phyloP scores from a whole-genome alignment of 1,139 yeast species.

The Magnusiomyces paraingens region DNA sequence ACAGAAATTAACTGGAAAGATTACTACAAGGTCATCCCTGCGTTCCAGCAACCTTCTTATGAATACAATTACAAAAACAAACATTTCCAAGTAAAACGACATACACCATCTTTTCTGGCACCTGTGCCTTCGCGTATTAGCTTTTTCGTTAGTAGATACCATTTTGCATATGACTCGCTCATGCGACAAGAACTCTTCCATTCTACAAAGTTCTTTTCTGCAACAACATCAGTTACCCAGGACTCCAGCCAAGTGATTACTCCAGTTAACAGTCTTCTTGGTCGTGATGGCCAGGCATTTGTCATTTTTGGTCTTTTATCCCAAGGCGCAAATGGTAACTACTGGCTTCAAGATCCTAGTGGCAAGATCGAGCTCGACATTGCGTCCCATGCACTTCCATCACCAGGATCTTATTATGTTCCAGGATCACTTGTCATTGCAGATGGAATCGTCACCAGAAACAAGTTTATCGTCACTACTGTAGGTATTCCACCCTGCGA shows the following conservation, averaged over 20 bases:
- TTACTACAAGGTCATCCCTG: constrained; percentile 60
- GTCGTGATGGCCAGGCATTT: constrained; percentile 73
- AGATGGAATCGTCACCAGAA: constrained; percentile 73
- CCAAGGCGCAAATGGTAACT: constrained; percentile 57
- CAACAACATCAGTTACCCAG: constrained; percentile 20
- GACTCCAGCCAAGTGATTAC: constrained; percentile 50
- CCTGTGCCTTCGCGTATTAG: constrained; percentile 30
- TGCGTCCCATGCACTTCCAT: constrained; percentile 49
- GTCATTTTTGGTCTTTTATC: constrained; percentile 71
- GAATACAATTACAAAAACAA: constrained; percentile 59
- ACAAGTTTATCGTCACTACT: constrained; percentile 66
- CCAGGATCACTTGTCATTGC: constrained; percentile 77
- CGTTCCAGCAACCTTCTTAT: constrained; percentile 60
- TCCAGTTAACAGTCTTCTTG: constrained; percentile 72
- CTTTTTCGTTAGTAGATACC: constrained; percentile 46
- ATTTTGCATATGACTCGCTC: constrained; percentile 60
- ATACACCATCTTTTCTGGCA: constrained; percentile 29
- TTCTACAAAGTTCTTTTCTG: neutral
- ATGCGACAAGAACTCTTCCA: constrained; percentile 65
- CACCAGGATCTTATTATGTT: constrained; percentile 62
- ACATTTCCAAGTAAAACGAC: constrained; percentile 44
- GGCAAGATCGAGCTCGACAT: constrained; percentile 71
- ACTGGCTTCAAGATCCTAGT: constrained; percentile 73
- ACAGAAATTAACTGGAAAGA: constrained; percentile 54
- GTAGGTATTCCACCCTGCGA: constrained; percentile 90